These are phyloP conservation scores for Neodidymelliopsis sp. DNA, from an alignment of 2,329 filamentous ascomycete genomes.

Conservation along the genomic window DNA sequence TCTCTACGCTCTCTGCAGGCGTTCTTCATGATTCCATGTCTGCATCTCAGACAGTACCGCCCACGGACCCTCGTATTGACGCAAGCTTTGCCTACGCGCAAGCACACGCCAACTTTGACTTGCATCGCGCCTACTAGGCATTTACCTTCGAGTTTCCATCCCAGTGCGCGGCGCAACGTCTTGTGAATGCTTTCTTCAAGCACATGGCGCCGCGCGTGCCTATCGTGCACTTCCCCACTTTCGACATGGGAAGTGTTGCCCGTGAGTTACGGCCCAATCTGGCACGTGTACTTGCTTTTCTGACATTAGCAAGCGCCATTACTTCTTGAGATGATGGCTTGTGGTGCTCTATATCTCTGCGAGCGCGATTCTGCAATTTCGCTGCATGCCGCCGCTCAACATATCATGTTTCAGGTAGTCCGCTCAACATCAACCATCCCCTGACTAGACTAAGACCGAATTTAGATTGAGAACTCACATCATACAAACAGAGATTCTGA, in stretches of 20 bases:
- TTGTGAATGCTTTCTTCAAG: not conserved
- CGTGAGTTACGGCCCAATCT: not conserved
- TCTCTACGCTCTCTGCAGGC: too few species aligned
- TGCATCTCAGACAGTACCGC: too few species aligned
- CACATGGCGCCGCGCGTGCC: not conserved
- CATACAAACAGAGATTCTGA: not conserved
- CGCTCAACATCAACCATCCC: not conserved
- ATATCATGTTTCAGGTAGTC: not conserved
- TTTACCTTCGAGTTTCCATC: not conserved
- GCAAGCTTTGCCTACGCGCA: not conserved
- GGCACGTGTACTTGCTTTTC: not conserved
- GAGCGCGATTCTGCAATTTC: not conserved
- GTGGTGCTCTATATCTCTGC: not conserved
- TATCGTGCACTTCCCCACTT: not conserved
- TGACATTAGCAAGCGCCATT: not conserved
- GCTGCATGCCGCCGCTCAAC: not conserved
- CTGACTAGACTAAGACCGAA: too few species aligned
- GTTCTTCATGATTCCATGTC: too few species aligned
- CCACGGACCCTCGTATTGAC: too few species aligned
- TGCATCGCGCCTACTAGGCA: not conserved
- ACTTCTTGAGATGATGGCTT: not conserved
- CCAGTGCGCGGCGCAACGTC: not conserved
- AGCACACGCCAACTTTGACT: not conserved
- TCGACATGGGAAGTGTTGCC: not conserved
- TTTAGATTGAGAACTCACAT: not conserved